phyloP scores from a whole-genome alignment of 306 rosid genomes.

The Betula pendula region DNA sequence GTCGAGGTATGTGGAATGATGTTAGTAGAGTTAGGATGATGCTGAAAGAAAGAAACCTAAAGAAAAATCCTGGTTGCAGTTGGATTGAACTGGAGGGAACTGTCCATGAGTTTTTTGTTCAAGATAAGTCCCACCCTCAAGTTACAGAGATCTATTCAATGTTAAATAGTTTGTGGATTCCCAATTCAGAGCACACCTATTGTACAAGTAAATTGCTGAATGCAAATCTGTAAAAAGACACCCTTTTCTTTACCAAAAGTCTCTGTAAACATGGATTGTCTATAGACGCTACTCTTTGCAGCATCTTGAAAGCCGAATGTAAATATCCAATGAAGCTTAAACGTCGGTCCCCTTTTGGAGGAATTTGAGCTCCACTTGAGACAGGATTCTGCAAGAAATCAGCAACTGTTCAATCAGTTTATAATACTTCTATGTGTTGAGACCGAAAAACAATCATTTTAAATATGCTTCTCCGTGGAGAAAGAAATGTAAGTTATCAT shows the following conservation, averaged over 20 bases:
- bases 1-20: constrained; percentile 61
- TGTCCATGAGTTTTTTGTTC: constrained; percentile 69
- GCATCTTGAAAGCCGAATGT: background rate
- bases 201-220: constrained; percentile 1
- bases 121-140: constrained; percentile 61
- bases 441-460: too few species aligned
- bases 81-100: constrained; percentile 65
- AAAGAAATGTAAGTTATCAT: too few species aligned
- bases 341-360: background rate
- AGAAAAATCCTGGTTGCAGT: constrained; percentile 71
- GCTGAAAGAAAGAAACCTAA: constrained; percentile 54
- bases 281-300: background rate
- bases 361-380: too few species aligned
- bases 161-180: constrained; percentile 46
- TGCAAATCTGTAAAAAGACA: constrained; percentile 8
- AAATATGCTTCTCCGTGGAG: too few species aligned
- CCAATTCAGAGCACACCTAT: constrained; percentile 14
- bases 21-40: constrained; percentile 51
- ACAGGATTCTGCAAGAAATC: too few species aligned
- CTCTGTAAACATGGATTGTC: background rate
- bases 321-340: background rate
- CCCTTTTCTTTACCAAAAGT: background rate
- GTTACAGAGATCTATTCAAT: constrained; percentile 60
- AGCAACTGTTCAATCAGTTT: too few species aligned
- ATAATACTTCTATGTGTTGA: too few species aligned